Evolutionary conservation across 1,284 basidiomycete species (phyloP).

Genomic region (Pyrrhoderma lamaoense): DNA sequence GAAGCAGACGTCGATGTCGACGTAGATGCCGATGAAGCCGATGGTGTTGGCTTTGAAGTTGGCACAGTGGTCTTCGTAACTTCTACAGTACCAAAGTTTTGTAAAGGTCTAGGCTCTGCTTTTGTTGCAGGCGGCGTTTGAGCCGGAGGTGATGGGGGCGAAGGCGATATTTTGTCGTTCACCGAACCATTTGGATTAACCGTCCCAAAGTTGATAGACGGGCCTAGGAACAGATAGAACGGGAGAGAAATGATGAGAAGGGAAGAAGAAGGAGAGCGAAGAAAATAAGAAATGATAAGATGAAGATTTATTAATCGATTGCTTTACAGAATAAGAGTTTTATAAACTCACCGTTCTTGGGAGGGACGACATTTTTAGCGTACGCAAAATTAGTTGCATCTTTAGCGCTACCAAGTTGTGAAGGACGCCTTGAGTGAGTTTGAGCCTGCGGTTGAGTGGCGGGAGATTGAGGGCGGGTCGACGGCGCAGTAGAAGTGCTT

Average conservation of each 20-base stretch:
- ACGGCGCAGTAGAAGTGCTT: slow-evolving; percentile 40
- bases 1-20: slow-evolving; percentile 28
- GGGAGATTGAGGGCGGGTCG: slow-evolving; percentile 70
- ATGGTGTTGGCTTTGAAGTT: slow-evolving; percentile 30
- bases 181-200: slow-evolving; percentile 35
- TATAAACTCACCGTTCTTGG: slow-evolving; percentile 12
- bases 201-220: slow-evolving; percentile 75
- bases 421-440: slow-evolving; percentile 65
- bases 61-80: slow-evolving; percentile 26
- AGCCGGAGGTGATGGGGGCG: slow-evolving; percentile 64
- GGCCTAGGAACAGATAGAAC: slow-evolving; percentile 35
- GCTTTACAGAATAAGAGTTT: slow-evolving; percentile 4
- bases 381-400: slow-evolving; percentile 60
- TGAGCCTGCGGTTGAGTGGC: slow-evolving; percentile 43
- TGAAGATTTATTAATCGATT: not conserved
- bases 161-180: slow-evolving; percentile 39
- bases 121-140: slow-evolving; percentile 37
- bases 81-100: slow-evolving; percentile 23
- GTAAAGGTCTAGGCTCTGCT: slow-evolving; percentile 17
- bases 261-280: too few species aligned
- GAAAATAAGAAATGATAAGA: too few species aligned
- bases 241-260: too few species aligned
- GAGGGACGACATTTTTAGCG: slow-evolving; percentile 49
- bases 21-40: slow-evolving; percentile 20
- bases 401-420: slow-evolving; percentile 63